These are phyloP conservation scores for Eucalyptus sideroxylon DNA, from an alignment of 345 rosid genomes.

Conservation along the genomic window DNA sequence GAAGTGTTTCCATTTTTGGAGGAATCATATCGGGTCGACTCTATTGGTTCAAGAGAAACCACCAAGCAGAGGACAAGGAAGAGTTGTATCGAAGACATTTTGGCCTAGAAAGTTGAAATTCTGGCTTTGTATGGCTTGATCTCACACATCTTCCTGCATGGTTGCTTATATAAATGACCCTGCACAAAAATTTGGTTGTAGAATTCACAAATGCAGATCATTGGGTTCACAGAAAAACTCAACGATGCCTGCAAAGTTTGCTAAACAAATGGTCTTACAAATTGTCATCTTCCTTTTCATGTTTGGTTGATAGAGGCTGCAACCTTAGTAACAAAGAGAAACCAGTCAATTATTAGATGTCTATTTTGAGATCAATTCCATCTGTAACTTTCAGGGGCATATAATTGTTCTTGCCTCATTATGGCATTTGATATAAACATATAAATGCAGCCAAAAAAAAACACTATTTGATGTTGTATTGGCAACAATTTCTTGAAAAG, in stretches of 20 bases:
- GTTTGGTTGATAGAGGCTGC: not conserved
- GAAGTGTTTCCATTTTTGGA: not conserved
- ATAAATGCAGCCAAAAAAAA: not conserved
- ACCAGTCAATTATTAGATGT: not conserved
- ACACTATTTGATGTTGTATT: not conserved
- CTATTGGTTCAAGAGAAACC: not conserved
- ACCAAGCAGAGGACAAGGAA: not conserved
- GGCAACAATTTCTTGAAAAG: not conserved
- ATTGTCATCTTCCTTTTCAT: not conserved
- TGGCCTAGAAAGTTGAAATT: not conserved
- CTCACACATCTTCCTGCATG: not conserved
- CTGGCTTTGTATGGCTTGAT: not conserved
- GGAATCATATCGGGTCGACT: not conserved
- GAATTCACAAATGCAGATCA: not conserved
- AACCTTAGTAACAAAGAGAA: not conserved
- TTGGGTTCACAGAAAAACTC: not conserved
- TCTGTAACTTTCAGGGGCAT: not conserved
- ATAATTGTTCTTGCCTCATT: not conserved
- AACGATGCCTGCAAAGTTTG: not conserved
- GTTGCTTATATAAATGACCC: not conserved
- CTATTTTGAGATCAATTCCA: not conserved
- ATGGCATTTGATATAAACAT: not conserved
- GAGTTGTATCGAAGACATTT: not conserved
- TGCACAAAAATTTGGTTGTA: not conserved
- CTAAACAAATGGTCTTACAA: not conserved